Conservation (phyloP, 192 early-diverging fungal species). For the Gaertneriomyces semiglobifer region DNA sequence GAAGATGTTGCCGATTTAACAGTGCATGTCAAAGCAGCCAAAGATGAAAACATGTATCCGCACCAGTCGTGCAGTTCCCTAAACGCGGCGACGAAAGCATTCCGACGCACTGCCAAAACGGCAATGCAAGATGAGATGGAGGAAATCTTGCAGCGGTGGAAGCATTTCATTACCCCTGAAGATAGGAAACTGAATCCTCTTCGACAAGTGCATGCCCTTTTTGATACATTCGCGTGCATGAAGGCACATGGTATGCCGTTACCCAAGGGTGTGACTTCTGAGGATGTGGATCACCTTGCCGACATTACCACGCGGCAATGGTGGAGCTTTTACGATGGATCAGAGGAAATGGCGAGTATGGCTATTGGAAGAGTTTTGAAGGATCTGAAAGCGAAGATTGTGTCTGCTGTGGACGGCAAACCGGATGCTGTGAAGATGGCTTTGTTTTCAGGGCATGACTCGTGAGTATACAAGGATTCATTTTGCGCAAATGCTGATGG, state of each 20-base stretch:
- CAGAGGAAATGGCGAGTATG: constrained; percentile 21
- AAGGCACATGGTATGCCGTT: constrained; percentile 27
- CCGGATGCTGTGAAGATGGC: constrained; percentile 26
- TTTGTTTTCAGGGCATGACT: constrained; percentile 39
- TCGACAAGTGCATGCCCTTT: constrained; percentile 33
- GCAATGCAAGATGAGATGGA: too few relatives aligned
- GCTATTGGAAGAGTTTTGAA: constrained; percentile 26
- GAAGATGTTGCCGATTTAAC: constrained; percentile 12
- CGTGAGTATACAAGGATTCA: constrained; percentile 17
- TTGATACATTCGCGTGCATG: constrained; percentile 40
- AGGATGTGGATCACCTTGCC: constrained; percentile 32
- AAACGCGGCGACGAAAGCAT: not conserved
- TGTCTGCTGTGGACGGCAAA: constrained; percentile 3
- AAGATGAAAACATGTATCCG: constrained; percentile 29
- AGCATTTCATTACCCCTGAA: too few relatives aligned
- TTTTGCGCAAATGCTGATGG: not conserved
- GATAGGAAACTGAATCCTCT: not conserved
- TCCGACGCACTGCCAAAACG: too few relatives aligned
- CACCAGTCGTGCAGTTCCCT: constrained; percentile 15
- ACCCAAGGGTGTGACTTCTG: constrained; percentile 36
- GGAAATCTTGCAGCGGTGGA: too few relatives aligned
- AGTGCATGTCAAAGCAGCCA: constrained; percentile 12
- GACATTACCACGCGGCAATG: constrained; percentile 4
- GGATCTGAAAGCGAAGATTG: constrained; percentile 19
- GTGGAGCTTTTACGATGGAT: constrained; percentile 21